phyloP scores from a whole-genome alignment of 1,284 basidiomycete genomes.

The Marasmius oreades region DNA sequence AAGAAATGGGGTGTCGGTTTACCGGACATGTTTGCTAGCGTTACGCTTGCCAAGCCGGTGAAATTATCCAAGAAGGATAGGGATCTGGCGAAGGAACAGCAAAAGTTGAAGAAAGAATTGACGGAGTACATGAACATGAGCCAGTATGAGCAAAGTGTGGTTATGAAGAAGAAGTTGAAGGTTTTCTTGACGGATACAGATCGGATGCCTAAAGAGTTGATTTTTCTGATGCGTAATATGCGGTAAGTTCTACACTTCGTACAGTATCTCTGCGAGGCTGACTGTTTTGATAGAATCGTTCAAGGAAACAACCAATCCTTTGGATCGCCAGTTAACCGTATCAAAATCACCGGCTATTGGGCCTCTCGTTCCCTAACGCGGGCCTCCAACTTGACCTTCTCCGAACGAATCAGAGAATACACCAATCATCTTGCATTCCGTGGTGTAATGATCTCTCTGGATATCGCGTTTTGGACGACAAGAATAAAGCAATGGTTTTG shows the following conservation, averaged over 20 bases:
- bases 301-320: constrained; percentile 78
- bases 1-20: constrained; percentile 77
- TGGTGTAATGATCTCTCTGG: constrained; percentile 49
- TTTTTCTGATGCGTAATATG: constrained; percentile 84
- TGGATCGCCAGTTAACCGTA: constrained; percentile 81
- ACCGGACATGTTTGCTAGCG: constrained; percentile 75
- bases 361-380: constrained; percentile 56
- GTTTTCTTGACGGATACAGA: constrained; percentile 33
- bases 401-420: constrained; percentile 43
- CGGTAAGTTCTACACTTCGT: constrained; percentile 42
- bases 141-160: constrained; percentile 61
- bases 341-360: constrained; percentile 79
- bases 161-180: constrained; percentile 63
- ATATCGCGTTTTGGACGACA: constrained; percentile 54
- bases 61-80: constrained; percentile 33
- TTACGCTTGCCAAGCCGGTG: constrained; percentile 63
- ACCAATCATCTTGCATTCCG: constrained; percentile 52
- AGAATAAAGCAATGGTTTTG: constrained; percentile 48
- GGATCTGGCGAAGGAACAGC: constrained; percentile 17
- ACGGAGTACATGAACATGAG: constrained; percentile 30
- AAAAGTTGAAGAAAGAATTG: constrained; percentile 26
- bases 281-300: constrained; percentile 43
- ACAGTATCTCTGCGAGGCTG: not conserved
- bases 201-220: constrained; percentile 66
- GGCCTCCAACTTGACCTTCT: constrained; percentile 33